phyloP scores from a whole-genome alignment of 371 early-diverging fungal genomes.

The Zychaea mexicana region DNA sequence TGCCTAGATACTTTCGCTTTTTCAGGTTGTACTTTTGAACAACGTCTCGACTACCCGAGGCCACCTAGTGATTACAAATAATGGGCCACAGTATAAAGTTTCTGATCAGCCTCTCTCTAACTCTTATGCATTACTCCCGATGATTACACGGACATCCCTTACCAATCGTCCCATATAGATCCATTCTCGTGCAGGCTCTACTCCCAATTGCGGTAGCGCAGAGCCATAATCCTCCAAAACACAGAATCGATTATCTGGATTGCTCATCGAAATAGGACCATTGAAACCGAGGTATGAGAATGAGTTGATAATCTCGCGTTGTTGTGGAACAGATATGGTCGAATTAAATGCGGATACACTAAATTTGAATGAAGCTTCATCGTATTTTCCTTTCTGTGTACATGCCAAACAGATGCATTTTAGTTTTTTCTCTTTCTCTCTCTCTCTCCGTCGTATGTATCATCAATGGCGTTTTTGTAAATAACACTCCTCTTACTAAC shows the following conservation, averaged over 20 bases:
- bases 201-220: conserved; percentile 39
- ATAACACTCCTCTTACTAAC: conserved; percentile 22
- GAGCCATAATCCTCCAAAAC: conserved; percentile 78
- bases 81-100: conserved; percentile 6
- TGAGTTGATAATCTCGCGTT: conserved; percentile 76
- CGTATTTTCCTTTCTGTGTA: conserved; percentile 53
- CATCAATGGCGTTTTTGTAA: too few species aligned
- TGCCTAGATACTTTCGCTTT: conserved; percentile 92
- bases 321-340: conserved; percentile 68
- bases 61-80: conserved; percentile 25
- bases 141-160: too few species aligned
- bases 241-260: conserved; percentile 78
- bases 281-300: conserved; percentile 77
- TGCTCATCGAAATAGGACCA: conserved; percentile 84
- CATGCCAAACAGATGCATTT: too few species aligned
- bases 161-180: conserved; percentile 79
- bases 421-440: background rate
- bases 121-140: too few species aligned
- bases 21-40: conserved; percentile 87
- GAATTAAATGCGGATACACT: conserved; percentile 75
- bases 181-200: conserved; percentile 31
- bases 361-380: conserved; percentile 79
- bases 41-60: conserved; percentile 71
- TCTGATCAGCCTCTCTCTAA: too few species aligned
- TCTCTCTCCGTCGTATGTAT: background rate